Evolutionary conservation across 2,329 filamentous ascomycete genomes (phyloP).

Genomic region (Daldinia sp.): DNA sequence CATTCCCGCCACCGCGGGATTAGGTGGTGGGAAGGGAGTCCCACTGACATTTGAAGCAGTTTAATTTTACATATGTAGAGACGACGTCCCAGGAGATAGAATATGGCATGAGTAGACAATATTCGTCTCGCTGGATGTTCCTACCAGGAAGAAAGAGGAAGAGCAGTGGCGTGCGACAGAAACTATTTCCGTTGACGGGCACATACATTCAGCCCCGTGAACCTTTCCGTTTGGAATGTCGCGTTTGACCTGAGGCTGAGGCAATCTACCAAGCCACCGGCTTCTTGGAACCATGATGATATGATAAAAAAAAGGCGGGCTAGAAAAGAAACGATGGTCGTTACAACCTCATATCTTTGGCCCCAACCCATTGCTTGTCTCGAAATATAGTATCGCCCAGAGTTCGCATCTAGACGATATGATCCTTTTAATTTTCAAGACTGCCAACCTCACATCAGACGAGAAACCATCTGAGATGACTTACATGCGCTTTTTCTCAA

Average conservation of each 20-base stretch:
- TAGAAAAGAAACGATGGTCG: neutral
- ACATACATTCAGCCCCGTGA: neutral
- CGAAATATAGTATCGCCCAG: neutral
- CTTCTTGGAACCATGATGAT: neutral
- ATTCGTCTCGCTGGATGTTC: neutral
- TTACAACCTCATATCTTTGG: neutral
- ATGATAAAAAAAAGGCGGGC: neutral
- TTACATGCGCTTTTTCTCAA: neutral
- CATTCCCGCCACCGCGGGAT: slow-evolving; percentile 32
- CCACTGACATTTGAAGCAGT: slow-evolving; percentile 38
- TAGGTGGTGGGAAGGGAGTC: slow-evolving; percentile 22
- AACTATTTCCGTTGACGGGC: neutral
- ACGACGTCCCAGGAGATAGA: neutral
- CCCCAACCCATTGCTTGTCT: neutral
- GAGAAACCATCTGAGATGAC: neutral
- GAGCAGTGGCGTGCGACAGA: neutral
- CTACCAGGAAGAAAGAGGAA: neutral
- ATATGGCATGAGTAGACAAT: slow-evolving; percentile 16
- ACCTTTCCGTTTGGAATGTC: neutral
- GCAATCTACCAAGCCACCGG: neutral
- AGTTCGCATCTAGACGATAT: neutral
- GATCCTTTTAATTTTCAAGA: neutral
- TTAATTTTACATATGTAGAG: slow-evolving; percentile 26
- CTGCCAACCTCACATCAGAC: neutral
- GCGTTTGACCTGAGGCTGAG: neutral